A percentile compares a stretch with the other conserved stretches of the same genome.
phyloP scores from a whole-genome alignment of 78 protist species.

The Chrysochromulina parva region DNA sequence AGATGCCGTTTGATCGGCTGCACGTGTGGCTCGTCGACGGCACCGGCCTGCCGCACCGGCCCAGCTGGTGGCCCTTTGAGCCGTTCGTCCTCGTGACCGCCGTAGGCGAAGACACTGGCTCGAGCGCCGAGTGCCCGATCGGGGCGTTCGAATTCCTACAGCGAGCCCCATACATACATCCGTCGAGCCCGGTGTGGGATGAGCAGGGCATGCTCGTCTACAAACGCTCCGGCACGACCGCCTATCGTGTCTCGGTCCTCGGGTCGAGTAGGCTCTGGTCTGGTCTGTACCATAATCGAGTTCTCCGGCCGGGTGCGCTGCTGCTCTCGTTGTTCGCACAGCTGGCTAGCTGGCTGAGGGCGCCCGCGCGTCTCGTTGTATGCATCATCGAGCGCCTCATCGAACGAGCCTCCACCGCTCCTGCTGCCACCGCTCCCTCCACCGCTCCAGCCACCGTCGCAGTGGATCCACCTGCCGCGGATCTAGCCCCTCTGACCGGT shows the following conservation, averaged over 20 bases:
- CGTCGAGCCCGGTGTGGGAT: neutral
- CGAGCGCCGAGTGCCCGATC: neutral
- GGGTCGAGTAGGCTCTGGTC: neutral
- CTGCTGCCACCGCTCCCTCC: too few species aligned
- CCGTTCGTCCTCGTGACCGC: neutral
- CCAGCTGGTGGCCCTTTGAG: neutral
- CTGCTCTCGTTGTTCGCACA: too few species aligned
- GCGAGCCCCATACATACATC: neutral
- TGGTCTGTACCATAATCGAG: too few species aligned
- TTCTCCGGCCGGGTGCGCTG: too few species aligned
- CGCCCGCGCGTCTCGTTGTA: neutral
- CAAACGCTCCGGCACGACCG: neutral
- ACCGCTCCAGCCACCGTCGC: too few species aligned
- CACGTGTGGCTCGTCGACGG: neutral
- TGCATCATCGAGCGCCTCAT: neutral
- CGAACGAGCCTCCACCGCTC: too few species aligned
- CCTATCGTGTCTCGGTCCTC: neutral
- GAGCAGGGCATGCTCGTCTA: neutral
- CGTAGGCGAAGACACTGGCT: neutral
- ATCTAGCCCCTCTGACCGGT: too few species aligned
- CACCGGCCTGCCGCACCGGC: neutral
- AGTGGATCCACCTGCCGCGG: too few species aligned
- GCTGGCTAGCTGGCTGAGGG: neutral
- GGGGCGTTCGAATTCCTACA: neutral
- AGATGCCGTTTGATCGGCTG: neutral